Evolutionary conservation across 352 stramenopile species (phyloP).

Genomic region (Bremia lactucae): DNA sequence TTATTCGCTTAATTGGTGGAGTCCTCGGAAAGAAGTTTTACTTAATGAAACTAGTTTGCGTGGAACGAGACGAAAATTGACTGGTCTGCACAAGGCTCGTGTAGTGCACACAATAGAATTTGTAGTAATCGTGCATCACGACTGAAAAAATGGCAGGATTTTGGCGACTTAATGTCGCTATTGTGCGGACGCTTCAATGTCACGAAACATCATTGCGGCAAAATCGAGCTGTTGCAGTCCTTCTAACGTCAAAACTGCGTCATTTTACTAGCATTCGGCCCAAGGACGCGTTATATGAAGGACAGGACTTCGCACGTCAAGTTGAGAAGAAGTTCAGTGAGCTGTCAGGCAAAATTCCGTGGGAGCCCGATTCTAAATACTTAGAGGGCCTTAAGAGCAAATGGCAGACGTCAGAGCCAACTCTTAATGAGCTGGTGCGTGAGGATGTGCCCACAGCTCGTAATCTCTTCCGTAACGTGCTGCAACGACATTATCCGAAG

Average conservation of each 20-base stretch:
- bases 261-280: conserved; percentile 11
- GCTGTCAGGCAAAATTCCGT: conserved; percentile 63
- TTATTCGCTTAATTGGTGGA: conserved; percentile 44
- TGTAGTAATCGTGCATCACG: neutral
- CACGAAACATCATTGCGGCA: conserved; percentile 3
- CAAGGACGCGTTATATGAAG: conserved; percentile 54
- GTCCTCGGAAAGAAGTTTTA: conserved; percentile 35
- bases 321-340: conserved; percentile 72
- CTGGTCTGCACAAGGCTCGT: conserved; percentile 30
- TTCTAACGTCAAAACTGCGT: conserved; percentile 1
- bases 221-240: neutral
- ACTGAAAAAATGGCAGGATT: conserved; percentile 21
- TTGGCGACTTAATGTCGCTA: conserved; percentile 5
- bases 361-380: conserved; percentile 56
- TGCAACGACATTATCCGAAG: conserved; percentile 66
- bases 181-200: conserved; percentile 6
- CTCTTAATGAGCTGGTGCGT: conserved; percentile 72
- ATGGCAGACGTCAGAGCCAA: conserved; percentile 51
- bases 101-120: conserved; percentile 1
- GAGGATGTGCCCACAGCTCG: conserved; percentile 61
- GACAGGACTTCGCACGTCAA: conserved; percentile 52
- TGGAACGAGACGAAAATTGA: conserved; percentile 18
- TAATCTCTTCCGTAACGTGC: conserved; percentile 67
- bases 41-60: conserved; percentile 17
- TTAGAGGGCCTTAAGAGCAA: conserved; percentile 42